Evolutionary conservation across 2,329 filamentous ascomycete species (phyloP), one percentile per base, ranked within the genome.

Genomic region (Ascochyta clinopodiicola): DNA sequence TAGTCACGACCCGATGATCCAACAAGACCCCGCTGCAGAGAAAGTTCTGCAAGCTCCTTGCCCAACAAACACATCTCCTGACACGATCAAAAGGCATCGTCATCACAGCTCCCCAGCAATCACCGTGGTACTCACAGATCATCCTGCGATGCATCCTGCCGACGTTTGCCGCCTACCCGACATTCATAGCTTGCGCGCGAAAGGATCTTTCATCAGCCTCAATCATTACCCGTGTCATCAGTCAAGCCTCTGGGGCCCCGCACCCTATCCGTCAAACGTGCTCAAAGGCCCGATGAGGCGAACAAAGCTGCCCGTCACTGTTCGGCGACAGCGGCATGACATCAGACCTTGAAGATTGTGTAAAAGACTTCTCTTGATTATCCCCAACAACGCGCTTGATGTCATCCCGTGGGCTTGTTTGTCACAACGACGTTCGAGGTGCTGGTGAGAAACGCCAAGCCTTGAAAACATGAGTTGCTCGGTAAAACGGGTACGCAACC

Each of bases 191-290:
- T 63, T 57, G 54, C 47, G 55, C 64, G 59, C 42, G 37, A 53
- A 56, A 29, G 25, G 38, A 32, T 48, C 47, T 58, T 43, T 52
- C 58, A 57, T 52, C 58, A 57, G 51, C 44, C 51, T 56, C 48
- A 49, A 19, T 24, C 32, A 51, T 19, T 36, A 43, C 36, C 32
- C 35, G 35, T 34, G 45, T 50, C 36, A 47, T 57, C 56, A 44
- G 46, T 59, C 55, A 62, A 62, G 56, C 59, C 64, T 61, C 55
- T 64, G 65, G 65, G 64, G 65, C 63, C 65, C 65, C 65, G 64
- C 64, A 66, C 49, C 39, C 32, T 19, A 43, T 25, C 48, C 53
- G 44, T 50, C 57, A 59, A 38, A 56, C 47, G 49, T 56, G 50
- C 43, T 51, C 51, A 31, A 63, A 60, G 55, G 60, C 48, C 57